Percentiles rank a stretch among this genome's conserved stretches.
These are phyloP conservation scores for Microthlaspi erraticum DNA, from an alignment of 345 rosid genomes.

Conservation along the genomic window DNA sequence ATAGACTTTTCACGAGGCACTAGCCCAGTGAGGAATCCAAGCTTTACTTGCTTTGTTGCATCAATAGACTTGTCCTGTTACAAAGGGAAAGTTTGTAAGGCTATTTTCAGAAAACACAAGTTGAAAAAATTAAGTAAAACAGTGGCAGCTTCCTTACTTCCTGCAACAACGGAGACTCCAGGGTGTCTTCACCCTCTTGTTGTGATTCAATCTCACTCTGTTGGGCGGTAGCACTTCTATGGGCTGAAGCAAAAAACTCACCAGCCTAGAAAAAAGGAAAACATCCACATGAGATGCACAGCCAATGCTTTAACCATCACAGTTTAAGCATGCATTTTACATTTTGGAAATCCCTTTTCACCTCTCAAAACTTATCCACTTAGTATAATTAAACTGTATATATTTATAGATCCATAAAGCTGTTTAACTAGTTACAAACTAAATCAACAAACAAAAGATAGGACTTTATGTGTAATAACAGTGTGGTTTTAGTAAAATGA, in stretches of 20 bases:
- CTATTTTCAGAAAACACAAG: slow-evolving; percentile 18
- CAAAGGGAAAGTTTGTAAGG: slow-evolving; percentile 15
- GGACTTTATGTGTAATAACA: not conserved
- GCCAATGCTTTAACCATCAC: not conserved
- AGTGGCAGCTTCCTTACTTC: slow-evolving; percentile 41
- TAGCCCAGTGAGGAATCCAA: slow-evolving; percentile 88
- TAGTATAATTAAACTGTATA: not conserved
- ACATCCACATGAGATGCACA: slow-evolving; percentile 25
- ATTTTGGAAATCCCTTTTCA: not conserved
- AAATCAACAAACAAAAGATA: not conserved
- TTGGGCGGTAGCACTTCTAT: slow-evolving; percentile 69
- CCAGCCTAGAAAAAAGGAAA: slow-evolving; percentile 58
- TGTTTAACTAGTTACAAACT: slow-evolving; percentile 11
- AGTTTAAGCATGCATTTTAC: slow-evolving; percentile 6
- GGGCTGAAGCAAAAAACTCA: slow-evolving; percentile 81
- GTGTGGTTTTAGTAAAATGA: not conserved
- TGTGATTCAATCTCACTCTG: slow-evolving; percentile 73
- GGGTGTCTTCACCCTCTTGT: slow-evolving; percentile 60
- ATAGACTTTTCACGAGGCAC: slow-evolving; percentile 88
- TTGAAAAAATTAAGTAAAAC: slow-evolving; percentile 19
- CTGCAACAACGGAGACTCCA: slow-evolving; percentile 76
- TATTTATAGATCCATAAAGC: slow-evolving; percentile 9
- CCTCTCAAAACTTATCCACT: too few species aligned
- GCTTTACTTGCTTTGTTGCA: slow-evolving; percentile 83
- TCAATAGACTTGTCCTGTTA: slow-evolving; percentile 68